phyloP scores from a whole-genome alignment of 345 rosid species.

The Carallia brachiata region DNA sequence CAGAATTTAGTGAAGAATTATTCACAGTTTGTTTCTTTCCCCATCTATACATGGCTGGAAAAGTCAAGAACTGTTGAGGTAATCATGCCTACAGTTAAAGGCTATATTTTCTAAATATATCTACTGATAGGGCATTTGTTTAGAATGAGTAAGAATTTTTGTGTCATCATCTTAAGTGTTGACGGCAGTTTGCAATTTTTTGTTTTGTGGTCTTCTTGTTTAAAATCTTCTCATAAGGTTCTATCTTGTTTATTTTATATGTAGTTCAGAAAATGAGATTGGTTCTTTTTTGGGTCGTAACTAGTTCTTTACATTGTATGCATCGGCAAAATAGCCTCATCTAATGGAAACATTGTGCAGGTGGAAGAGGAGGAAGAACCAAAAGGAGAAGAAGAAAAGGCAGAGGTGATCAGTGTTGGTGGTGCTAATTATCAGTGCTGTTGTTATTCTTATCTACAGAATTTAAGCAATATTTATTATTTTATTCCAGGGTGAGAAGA shows the following conservation, averaged over 20 bases:
- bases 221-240: background rate
- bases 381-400: constrained; percentile 64
- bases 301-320: constrained; percentile 1
- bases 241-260: background rate
- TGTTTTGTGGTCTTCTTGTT: background rate
- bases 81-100: constrained; percentile 9
- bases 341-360: constrained; percentile 34
- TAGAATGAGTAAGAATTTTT: background rate
- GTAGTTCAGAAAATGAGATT: background rate
- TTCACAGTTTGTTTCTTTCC: constrained; percentile 96
- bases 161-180: no score
- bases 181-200: background rate
- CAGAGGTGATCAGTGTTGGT: constrained; percentile 50
- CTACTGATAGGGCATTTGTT: background rate
- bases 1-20: constrained; percentile 91
- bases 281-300: background rate
- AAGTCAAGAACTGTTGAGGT: constrained; percentile 95
- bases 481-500: constrained; percentile 63
- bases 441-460: background rate
- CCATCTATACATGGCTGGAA: constrained; percentile 93
- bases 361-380: constrained; percentile 89
- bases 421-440: constrained; percentile 2
- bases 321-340: background rate
- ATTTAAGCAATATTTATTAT: constrained; percentile 17
- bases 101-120: background rate